Base-by-base conservation (phyloP, 768 basidiomycete species). In the Galerina marginata region DNA sequence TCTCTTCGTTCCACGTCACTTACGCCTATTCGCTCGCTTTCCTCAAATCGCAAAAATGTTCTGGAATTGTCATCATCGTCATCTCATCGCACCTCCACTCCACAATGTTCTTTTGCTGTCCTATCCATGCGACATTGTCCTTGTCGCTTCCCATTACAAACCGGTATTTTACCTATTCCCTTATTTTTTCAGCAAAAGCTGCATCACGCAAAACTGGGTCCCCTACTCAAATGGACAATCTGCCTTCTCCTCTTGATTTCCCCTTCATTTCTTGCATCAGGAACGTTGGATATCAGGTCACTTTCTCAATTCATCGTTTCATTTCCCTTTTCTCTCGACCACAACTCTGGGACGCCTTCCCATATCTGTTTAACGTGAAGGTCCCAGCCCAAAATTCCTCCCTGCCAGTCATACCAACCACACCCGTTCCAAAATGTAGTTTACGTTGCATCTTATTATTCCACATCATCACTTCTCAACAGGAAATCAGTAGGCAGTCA, bases 361-460 rank as follows among this genome's bases (percentile, higher is more conserved):
- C 49, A 56, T 60, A 58, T 62, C 36, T 56, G 44, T 65, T 66
- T 59, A 16, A 59, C 26, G 54, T 47, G 47, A 56, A 65, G 51
- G 39, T 39, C 50, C 54, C 54, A 51, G 36, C 43, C 33, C 58
- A 58, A 61, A 67, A 61, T 20, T 20, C 25, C 45, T 38, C 56
- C 39, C 16, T 61, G 15, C 29, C 20, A 39, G 16, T 44, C 33
- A 36, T 58, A 58, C 26, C 36, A 38, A 36, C 50, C 45, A 36
- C 49, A n/a, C 44, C n/a, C 44, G 37, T 48, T 56, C 29, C 23
- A 57, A 62, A 66, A 66, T 66, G 62, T 66, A 66, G 59, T 55
- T 58, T 56, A 66, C 55, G 45, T 57, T 44, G 49, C 58, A 56
- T 61, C 53, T 61, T 61, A 59, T 56, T 57, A 61, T 61, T 51